These are phyloP conservation scores for Neoboletus subvelutipes DNA, from an alignment of 768 basidiomycete genomes.

Conservation along the genomic window DNA sequence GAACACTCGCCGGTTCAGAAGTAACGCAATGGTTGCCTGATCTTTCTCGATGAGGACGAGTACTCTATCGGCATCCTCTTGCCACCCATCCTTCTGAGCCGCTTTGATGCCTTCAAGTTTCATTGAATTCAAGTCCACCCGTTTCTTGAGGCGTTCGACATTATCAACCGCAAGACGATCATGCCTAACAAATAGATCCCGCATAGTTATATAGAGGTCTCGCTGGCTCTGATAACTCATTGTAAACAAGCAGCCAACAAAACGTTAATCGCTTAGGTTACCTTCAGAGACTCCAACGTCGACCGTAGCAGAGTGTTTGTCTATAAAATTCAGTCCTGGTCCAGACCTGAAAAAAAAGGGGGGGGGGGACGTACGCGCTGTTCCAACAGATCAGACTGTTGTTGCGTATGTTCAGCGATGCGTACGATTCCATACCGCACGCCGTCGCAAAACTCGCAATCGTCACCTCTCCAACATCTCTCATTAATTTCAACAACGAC, in stretches of 20 bases:
- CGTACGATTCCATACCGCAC: slow-evolving; percentile 69
- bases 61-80: slow-evolving; percentile 79
- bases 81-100: slow-evolving; percentile 79
- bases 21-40: slow-evolving; percentile 72
- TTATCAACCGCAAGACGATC: slow-evolving; percentile 88
- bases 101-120: slow-evolving; percentile 76
- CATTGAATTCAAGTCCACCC: slow-evolving; percentile 70
- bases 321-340: slow-evolving; percentile 36
- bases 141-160: slow-evolving; percentile 84
- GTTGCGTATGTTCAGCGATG: slow-evolving; percentile 66
- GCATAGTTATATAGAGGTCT: slow-evolving; percentile 83
- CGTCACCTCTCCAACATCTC: slow-evolving; percentile 80
- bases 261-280: slow-evolving; percentile 24
- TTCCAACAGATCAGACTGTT: slow-evolving; percentile 73
- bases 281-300: slow-evolving; percentile 78
- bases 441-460: slow-evolving; percentile 77
- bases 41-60: slow-evolving; percentile 77
- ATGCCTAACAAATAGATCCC: slow-evolving; percentile 83
- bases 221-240: slow-evolving; percentile 57
- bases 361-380: slow-evolving; percentile 59
- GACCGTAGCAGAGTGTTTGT: slow-evolving; percentile 61
- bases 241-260: slow-evolving; percentile 11
- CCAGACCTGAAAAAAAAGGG: background rate
- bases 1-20: slow-evolving; percentile 79
- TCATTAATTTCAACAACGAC: slow-evolving; percentile 77